Percentiles rank a stretch among this genome's conserved stretches.
Evolutionary conservation across 2,329 filamentous ascomycete genomes (phyloP).

Genomic region (Aotearoamyces nothofagi): DNA sequence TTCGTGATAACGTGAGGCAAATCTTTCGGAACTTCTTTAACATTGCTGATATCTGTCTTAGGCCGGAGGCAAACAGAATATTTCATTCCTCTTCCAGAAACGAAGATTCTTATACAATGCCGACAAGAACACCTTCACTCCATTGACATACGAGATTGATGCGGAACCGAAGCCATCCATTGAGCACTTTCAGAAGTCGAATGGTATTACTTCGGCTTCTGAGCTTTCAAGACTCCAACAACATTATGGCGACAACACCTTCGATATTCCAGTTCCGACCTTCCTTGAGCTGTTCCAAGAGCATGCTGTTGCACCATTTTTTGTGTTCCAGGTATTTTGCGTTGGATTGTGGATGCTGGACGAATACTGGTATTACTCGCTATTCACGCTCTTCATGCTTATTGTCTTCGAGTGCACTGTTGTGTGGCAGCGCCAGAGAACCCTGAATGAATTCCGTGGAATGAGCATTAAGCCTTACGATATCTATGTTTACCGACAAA

Average conservation of each 20-base stretch:
- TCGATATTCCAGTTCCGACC: conserved; percentile 93
- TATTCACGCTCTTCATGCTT: conserved; percentile 98
- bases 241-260: conserved; percentile 91
- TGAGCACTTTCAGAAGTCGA: conserved; percentile 62
- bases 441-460: conserved; percentile 87
- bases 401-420: conserved; percentile 96
- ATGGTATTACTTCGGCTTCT: conserved; percentile 57
- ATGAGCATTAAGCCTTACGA: conserved; percentile 99
- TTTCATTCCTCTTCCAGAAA: conserved; percentile 96
- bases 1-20: conserved; percentile 49
- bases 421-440: conserved; percentile 96
- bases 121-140: conserved; percentile 59
- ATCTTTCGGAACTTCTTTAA: background rate
- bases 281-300: conserved; percentile 96
- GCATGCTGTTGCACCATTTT: conserved; percentile 96
- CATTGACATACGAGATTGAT: conserved; percentile 74
- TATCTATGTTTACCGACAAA: conserved; percentile 76
- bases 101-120: conserved; percentile 79
- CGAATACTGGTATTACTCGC: conserved; percentile 99
- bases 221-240: conserved; percentile 71
- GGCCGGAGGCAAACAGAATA: conserved; percentile 57
- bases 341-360: conserved; percentile 97
- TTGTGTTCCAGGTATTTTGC: conserved; percentile 98
- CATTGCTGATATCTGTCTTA: conserved; percentile 19
- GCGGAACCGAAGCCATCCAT: conserved; percentile 68